A percentile compares a stretch with the other conserved stretches of the same genome.
Conservation (phyloP, 768 basidiomycete genomes). For the Termitomyces sp. region DNA sequence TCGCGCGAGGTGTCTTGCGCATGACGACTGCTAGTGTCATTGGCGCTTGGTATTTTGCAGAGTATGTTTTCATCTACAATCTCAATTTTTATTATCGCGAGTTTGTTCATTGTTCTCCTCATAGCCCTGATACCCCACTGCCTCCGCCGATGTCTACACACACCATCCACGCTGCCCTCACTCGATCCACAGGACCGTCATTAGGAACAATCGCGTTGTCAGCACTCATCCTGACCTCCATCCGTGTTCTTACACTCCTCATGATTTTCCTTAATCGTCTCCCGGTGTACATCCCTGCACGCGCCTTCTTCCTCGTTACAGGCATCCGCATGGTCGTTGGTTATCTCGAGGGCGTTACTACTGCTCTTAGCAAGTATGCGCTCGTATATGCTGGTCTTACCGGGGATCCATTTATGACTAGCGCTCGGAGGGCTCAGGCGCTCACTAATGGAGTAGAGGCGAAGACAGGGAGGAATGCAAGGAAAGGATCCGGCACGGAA, state of each 20-base stretch:
- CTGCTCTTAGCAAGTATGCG: constrained; percentile 52
- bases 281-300: constrained; percentile 47
- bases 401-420: constrained; percentile 62
- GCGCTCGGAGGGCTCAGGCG: constrained; percentile 43
- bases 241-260: constrained; percentile 53
- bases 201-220: constrained; percentile 77
- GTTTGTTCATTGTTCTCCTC: not conserved
- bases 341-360: constrained; percentile 50
- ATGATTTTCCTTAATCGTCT: constrained; percentile 47
- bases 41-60: constrained; percentile 86
- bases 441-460: constrained; percentile 31
- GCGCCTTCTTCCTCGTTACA: constrained; percentile 37
- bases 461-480: constrained; percentile 30
- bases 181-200: constrained; percentile 76
- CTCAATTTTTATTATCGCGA: not conserved
- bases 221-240: constrained; percentile 66
- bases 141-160: constrained; percentile 59
- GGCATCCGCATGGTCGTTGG: constrained; percentile 43
- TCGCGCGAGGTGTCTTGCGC: constrained; percentile 73
- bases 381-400: constrained; percentile 73
- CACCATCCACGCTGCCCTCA: constrained; percentile 70
- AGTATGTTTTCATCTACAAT: constrained; percentile 27
- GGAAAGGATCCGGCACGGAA: constrained; percentile 49
- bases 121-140: constrained; percentile 27
- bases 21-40: constrained; percentile 79